Conservation (phyloP, 306 rosid species). For the Cicer arietinum region DNA sequence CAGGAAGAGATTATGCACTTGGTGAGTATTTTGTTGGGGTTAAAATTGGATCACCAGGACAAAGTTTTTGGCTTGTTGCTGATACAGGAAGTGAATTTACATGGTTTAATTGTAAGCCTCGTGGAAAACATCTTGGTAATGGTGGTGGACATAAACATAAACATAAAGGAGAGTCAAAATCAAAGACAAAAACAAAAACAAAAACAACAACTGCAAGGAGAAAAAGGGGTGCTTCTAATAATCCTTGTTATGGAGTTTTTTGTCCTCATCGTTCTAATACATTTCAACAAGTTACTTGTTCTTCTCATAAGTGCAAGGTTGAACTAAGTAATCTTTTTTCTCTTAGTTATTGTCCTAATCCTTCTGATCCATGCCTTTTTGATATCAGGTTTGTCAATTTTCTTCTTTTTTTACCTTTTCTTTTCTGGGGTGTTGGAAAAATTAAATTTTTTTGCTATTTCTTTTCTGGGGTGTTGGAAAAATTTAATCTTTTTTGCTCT, state of each 20-base stretch:
- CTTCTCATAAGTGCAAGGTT: constrained; percentile 51
- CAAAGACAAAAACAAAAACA: not conserved
- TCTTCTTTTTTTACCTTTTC: not conserved
- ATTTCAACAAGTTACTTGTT: constrained; percentile 53
- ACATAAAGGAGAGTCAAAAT: not conserved
- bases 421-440: not conserved
- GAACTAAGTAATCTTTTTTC: constrained; percentile 59
- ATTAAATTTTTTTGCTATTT: too few relatives aligned
- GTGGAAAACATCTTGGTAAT: not conserved
- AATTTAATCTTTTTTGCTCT: too few relatives aligned
- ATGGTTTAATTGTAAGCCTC: constrained; percentile 61
- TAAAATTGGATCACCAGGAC: constrained; percentile 68
- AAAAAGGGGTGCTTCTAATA: not conserved
- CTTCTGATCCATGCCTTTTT: constrained; percentile 66
- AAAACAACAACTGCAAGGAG: not conserved
- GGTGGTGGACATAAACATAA: not conserved
- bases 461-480: not conserved
- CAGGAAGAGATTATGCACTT: constrained; percentile 59
- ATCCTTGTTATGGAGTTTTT: constrained; percentile 44
- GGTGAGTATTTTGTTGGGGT: constrained; percentile 74
- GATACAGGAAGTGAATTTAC: constrained; percentile 87
- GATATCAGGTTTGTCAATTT: constrained; percentile 58
- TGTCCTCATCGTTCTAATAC: constrained; percentile 58
- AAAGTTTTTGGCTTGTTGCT: constrained; percentile 60
- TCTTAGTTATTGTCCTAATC: constrained; percentile 49